Evolutionary conservation across 306 rosid species (phyloP).

Genomic region (Lagenaria siceraria): DNA sequence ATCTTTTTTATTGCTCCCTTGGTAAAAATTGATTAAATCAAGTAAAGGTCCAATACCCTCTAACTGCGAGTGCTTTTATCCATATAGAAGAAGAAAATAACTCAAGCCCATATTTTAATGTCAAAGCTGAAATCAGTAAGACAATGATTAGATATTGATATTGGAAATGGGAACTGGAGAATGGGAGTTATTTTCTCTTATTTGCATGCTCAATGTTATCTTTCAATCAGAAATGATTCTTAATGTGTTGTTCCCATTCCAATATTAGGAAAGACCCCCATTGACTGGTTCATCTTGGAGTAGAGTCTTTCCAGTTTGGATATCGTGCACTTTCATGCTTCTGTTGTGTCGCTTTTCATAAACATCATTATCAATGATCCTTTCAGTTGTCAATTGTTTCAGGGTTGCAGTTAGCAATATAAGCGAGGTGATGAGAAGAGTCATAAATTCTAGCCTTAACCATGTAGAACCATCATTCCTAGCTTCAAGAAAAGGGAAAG

Average conservation of each 20-base stretch:
- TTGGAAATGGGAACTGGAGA: not conserved
- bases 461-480: not conserved
- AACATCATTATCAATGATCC: not conserved
- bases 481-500: not conserved
- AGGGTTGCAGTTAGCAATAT: not conserved
- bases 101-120: not conserved
- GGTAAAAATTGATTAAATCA: not conserved
- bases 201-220: not conserved
- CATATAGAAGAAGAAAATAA: not conserved
- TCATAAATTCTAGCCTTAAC: not conserved
- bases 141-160: not conserved
- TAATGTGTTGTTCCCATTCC: too few relatives aligned
- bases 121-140: not conserved
- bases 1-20: not conserved
- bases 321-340: not conserved
- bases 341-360: not conserved
- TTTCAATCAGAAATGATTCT: not conserved
- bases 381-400: not conserved
- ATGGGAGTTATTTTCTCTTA: not conserved
- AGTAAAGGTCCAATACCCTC: not conserved
- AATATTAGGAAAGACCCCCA: not conserved
- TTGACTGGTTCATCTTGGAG: not conserved
- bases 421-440: not conserved
- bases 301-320: not conserved
- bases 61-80: not conserved